Evolutionary conservation across 2,329 filamentous ascomycete species (phyloP), one percentile per base, ranked within the genome.

Genomic region (Aspergillus tubingensis): DNA sequence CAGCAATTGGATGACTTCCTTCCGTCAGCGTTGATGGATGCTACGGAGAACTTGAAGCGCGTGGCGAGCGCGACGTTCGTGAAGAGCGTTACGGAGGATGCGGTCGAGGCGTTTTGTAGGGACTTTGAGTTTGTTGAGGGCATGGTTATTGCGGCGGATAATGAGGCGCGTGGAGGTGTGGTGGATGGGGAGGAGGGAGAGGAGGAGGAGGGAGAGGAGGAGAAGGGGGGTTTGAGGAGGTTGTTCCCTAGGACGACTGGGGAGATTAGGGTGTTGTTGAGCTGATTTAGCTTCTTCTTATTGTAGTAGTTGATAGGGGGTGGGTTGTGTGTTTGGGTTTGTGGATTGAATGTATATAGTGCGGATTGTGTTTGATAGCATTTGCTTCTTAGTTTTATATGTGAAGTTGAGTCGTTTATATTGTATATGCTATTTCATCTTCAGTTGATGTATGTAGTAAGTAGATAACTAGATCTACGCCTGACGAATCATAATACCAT

Each of bases 1-100:
- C 91, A 93, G 68, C 85, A 83, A 43, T 82, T 99, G 6, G 95
- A 99, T 71, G 88, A 92, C 62, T 99, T 98, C 77, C 81, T 99
- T 23, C 93, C 95, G 0, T 96, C 92, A 1, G 95, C 94, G 2
- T 83, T 96, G 30, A 94, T 97, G 82, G 95, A 99, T 73, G 93
- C 93, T 2, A 87, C 91, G 68, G 90, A 95, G 54, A 91, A 92
- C 62, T 76, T 98, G 25, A 89, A 88, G 65, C 81, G 86, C 44
- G 78, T 99, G 1, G 87, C 90, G 63, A 90, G 91, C 69, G 85
- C 90, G 1, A 83, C 82, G 10, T 79, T 96, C 59, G 89, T 90
- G 13, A 86, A 91, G 51, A 82, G 88, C 50, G 85, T 96, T 52
- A 95, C 91, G 0, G 91, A 96, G 68, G 86, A 90, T 65, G 94